Evolutionary conservation across 2,329 filamentous ascomycete species (phyloP).

Genomic region (Calonectria montana): DNA sequence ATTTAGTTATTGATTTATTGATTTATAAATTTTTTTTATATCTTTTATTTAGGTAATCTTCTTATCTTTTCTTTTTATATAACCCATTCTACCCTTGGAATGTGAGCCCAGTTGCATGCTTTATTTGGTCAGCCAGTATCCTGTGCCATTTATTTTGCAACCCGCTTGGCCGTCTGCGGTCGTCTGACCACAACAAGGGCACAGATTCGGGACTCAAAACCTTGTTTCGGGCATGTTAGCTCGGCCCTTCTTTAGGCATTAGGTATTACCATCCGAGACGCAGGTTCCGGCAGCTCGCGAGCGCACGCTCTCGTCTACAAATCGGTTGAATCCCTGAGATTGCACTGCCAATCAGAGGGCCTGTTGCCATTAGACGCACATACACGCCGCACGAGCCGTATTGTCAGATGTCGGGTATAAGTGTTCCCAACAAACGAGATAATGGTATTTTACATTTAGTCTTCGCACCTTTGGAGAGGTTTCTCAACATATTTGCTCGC

Average conservation of each 20-base stretch:
- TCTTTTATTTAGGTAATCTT: no score
- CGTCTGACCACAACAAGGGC: slow-evolving; percentile 13
- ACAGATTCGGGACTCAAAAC: not conserved
- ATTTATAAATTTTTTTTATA: no score
- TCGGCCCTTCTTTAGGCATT: not conserved
- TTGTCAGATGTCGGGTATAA: not conserved
- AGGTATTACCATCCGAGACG: not conserved
- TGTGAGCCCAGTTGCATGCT: no score
- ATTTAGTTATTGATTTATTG: no score
- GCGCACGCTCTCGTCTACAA: not conserved
- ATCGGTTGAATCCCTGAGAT: not conserved
- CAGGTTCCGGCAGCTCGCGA: slow-evolving; percentile 2
- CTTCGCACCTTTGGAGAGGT: not conserved
- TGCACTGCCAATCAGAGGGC: not conserved
- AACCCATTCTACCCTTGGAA: no score
- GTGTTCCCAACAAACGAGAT: not conserved
- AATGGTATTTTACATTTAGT: not conserved
- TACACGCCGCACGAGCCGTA: not conserved
- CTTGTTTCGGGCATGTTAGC: not conserved
- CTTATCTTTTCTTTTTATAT: no score
- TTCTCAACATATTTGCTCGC: not conserved
- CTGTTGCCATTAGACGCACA: not conserved
- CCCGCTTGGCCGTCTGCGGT: not conserved
- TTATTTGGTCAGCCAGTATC: no score
- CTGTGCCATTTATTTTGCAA: no score